Base-by-base conservation (phyloP, 1,284 basidiomycete species). In the Trichosporon coremiiforme region DNA sequence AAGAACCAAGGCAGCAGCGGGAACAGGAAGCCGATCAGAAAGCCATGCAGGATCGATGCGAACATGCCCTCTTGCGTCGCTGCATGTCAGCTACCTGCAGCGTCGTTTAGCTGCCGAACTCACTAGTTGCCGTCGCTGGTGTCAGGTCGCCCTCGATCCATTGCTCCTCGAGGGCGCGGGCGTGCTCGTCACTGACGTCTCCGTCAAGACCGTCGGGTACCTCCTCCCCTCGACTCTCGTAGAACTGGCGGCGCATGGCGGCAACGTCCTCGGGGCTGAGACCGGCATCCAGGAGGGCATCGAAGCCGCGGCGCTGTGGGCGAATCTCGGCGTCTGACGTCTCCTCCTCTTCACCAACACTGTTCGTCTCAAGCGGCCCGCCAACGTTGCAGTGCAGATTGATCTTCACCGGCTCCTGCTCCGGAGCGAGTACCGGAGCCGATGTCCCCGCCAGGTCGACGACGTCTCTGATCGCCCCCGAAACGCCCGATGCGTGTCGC, bases 351-450 rank as follows among this genome's bases (percentile, higher is more conserved):
- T 62, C 57, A 31, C 36, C 36, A 13, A 62, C 33, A 15, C 57
- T 62, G 57, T 62, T 33, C 31, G 31, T 17, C n/a, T 85, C 67
- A 13, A 91, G 80, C 73, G 87, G 86, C 3, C 89, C 88, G 4
- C 95, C 94, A 6, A 98, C 89, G 0, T 92, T 94, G 80, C 95
- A 97, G 78, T 97, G 94, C 66, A 97, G 78, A 91, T 92, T 96
- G 0, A 85, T 77, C 68, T 73, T 67, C 76, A 60, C 78, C 77
- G 12, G 57, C 33, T 62, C 57, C 57, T 78, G 76, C 33, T 74
- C 70, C 71, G 57, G 80, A 2, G 45, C 64, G 3, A 65, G 35
- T 1, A 33, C 66, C 17, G 57, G 2, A 15, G 60, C 35, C 25
- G 41, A 35, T 2, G 45, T 38, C 13, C 29, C 36, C 17, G 33